Percentiles rank a stretch among this genome's conserved stretches.
Evolutionary conservation across 371 early-diverging fungal genomes (phyloP).

Genomic region (Mucor lusitanicus): DNA sequence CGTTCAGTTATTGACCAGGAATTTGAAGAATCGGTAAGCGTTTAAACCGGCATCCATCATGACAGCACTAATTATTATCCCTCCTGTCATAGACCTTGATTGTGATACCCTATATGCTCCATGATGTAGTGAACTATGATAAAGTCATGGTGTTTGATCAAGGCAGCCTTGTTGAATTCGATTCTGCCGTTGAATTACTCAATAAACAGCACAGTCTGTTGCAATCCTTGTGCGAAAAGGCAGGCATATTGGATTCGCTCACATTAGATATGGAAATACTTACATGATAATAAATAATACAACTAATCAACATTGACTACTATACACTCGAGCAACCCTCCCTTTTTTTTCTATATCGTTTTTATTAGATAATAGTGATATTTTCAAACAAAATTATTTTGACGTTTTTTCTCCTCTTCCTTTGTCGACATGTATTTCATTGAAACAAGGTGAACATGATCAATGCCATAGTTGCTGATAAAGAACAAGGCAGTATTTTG

Average conservation of each 20-base stretch:
- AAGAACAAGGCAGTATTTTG: background rate
- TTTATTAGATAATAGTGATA: background rate
- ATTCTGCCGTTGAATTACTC: conserved; percentile 55
- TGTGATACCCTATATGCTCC: conserved; percentile 81
- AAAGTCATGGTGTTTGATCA: conserved; percentile 60
- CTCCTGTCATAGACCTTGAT: conserved; percentile 68
- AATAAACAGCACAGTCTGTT: conserved; percentile 35
- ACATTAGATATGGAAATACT: conserved; percentile 23
- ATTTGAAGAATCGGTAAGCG: conserved; percentile 65
- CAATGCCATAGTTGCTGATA: background rate
- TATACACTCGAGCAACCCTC: too few species aligned
- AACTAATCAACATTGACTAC: background rate
- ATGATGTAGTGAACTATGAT: conserved; percentile 67
- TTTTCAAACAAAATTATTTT: background rate
- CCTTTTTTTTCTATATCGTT: background rate
- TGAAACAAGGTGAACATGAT: background rate
- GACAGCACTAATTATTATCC: too few species aligned
- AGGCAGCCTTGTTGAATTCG: conserved; percentile 80
- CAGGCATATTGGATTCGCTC: conserved; percentile 26
- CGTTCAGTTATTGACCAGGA: conserved; percentile 80
- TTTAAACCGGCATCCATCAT: background rate
- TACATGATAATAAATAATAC: conserved; percentile 6
- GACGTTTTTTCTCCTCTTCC: background rate
- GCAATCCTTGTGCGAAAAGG: conserved; percentile 36
- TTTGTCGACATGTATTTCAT: background rate